Conservation (phyloP, 2,329 filamentous ascomycete genomes). For the Zasmidium citrigriseum region DNA sequence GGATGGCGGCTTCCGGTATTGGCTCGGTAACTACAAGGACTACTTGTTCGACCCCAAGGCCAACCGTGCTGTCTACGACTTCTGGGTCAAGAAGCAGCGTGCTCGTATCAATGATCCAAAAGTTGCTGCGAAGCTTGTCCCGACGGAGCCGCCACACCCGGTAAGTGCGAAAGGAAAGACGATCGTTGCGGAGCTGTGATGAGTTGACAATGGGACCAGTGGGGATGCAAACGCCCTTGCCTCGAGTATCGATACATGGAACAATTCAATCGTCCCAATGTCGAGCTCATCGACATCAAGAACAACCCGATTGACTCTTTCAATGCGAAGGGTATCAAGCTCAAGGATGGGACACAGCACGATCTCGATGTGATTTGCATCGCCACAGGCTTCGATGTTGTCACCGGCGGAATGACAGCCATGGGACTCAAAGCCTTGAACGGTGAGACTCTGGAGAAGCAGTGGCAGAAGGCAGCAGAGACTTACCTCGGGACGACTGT, state of each 20-base stretch:
- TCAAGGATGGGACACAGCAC: slow-evolving; percentile 14
- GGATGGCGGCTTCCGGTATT: slow-evolving; percentile 19
- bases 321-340: slow-evolving; percentile 30
- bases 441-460: slow-evolving; percentile 31
- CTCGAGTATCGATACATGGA: slow-evolving; percentile 52
- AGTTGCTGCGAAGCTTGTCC: slow-evolving; percentile 55
- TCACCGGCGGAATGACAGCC: slow-evolving; percentile 44
- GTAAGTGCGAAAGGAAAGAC: slow-evolving; percentile 36
- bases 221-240: too few species aligned
- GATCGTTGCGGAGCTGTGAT: too few species aligned
- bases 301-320: slow-evolving; percentile 16
- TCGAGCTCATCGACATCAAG: slow-evolving; percentile 44
- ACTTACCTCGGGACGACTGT: slow-evolving; percentile 48
- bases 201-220: too few species aligned
- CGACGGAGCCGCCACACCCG: slow-evolving; percentile 47
- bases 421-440: slow-evolving; percentile 42
- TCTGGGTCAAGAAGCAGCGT: slow-evolving; percentile 57
- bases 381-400: slow-evolving; percentile 49
- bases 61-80: slow-evolving; percentile 46
- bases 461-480: slow-evolving; percentile 42
- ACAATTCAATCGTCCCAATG: slow-evolving; percentile 43
- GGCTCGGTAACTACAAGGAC: slow-evolving; percentile 21
- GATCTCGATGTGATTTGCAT: slow-evolving; percentile 45
- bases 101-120: slow-evolving; percentile 52
- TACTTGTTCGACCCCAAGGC: slow-evolving; percentile 17